Conservation (phyloP, 805 yeast species). For the Wickerhamiella dianesei region DNA sequence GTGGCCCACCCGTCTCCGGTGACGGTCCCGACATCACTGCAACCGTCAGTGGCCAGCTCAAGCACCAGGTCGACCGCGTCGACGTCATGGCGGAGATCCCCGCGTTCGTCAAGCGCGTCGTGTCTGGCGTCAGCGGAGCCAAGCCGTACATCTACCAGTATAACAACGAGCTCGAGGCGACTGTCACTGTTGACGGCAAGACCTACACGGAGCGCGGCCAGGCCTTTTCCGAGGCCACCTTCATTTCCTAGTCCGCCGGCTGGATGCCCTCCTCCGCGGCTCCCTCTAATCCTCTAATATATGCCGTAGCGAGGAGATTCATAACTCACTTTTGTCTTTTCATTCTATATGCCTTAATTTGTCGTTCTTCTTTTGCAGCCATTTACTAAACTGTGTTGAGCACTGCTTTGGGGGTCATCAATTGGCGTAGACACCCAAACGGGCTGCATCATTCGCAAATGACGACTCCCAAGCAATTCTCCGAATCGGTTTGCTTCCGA, state of each 20-base stretch:
- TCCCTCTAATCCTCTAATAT: neutral
- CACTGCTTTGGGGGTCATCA: too few species aligned
- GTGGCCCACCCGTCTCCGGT: conserved; percentile 35
- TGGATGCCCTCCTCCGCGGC: neutral
- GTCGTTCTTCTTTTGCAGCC: neutral
- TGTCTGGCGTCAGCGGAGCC: conserved; percentile 88
- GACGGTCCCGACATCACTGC: conserved; percentile 30
- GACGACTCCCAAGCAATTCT: too few species aligned
- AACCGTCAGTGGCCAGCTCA: conserved; percentile 45
- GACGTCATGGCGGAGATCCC: conserved; percentile 98
- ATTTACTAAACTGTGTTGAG: too few species aligned
- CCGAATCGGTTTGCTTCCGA: too few species aligned
- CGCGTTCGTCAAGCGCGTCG: conserved; percentile 81
- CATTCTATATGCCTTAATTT: neutral
- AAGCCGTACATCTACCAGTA: conserved; percentile 95
- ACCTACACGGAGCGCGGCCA: conserved; percentile 42
- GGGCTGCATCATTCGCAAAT: too few species aligned
- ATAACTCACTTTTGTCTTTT: too few species aligned
- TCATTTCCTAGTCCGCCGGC: conserved; percentile 33
- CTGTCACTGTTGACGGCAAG: conserved; percentile 29
- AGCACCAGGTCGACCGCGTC: conserved; percentile 65
- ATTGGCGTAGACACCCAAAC: too few species aligned
- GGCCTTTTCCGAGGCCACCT: conserved; percentile 70
- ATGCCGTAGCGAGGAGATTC: neutral
- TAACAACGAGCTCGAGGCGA: conserved; percentile 47